Conservation (phyloP, 2,329 filamentous ascomycete genomes). For the Aurifilum marmelostoma region DNA sequence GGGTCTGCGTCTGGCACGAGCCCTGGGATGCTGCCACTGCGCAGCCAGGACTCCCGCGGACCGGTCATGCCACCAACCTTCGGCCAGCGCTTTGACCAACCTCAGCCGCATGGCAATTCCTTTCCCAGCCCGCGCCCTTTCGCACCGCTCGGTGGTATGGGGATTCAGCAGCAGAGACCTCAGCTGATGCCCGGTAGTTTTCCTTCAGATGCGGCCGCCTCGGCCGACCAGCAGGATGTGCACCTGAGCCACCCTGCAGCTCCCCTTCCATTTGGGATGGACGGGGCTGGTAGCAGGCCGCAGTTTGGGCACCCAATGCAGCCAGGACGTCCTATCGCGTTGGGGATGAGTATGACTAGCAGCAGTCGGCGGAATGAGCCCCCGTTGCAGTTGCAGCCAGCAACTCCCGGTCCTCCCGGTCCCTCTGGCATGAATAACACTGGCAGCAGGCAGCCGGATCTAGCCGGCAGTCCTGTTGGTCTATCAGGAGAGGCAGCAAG, state of each 20-base stretch:
- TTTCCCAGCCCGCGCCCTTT: too few species aligned
- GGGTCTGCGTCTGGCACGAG: too few species aligned
- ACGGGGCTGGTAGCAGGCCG: neutral
- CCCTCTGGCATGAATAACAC: too few species aligned
- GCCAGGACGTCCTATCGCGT: neutral
- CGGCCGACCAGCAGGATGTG: neutral
- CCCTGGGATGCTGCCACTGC: neutral
- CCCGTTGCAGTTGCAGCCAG: neutral
- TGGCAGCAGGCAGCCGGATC: neutral
- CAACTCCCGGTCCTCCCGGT: neutral
- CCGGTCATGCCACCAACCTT: too few species aligned
- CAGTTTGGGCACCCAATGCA: neutral
- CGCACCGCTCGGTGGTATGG: neutral
- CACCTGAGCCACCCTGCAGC: neutral
- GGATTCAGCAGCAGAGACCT: too few species aligned
- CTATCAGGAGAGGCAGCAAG: neutral
- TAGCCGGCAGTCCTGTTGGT: neutral
- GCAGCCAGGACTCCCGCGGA: neutral
- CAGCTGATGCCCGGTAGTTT: neutral
- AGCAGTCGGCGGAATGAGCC: neutral
- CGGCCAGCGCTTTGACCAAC: too few species aligned
- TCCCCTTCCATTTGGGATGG: neutral
- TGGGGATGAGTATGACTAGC: neutral
- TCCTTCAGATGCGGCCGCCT: neutral
- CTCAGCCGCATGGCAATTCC: too few species aligned